Evolutionary conservation across 106 monocot genomes (phyloP).

Genomic region (Dendrobium officinale): DNA sequence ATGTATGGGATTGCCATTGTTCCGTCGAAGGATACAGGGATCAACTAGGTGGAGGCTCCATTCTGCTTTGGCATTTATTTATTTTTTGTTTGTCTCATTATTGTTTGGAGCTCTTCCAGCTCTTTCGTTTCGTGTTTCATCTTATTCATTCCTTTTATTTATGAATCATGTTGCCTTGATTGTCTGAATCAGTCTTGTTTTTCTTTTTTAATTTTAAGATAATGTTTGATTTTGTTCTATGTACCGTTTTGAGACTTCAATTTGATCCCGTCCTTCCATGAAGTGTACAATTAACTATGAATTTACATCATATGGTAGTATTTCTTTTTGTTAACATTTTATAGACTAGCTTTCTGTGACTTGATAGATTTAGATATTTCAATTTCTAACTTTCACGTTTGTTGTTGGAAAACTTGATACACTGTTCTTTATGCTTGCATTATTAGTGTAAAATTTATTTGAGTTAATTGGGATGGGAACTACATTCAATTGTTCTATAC

Average conservation of each 20-base stretch:
- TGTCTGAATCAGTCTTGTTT: background rate
- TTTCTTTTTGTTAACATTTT: background rate
- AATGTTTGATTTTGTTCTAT: background rate
- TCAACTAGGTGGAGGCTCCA: conserved; percentile 42
- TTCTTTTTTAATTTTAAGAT: background rate
- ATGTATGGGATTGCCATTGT: conserved; percentile 92
- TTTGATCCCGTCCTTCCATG: background rate
- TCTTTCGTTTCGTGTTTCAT: background rate
- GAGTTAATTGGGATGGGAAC: background rate
- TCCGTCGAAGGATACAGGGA: conserved; percentile 77
- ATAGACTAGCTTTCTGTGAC: background rate
- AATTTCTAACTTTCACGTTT: background rate
- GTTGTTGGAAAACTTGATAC: background rate
- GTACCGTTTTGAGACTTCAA: background rate
- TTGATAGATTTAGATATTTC: background rate
- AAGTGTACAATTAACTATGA: background rate
- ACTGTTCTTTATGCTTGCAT: background rate
- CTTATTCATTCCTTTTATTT: background rate
- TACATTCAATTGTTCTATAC: background rate
- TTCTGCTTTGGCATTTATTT: background rate
- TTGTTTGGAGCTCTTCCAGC: background rate
- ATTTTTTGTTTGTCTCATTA: background rate
- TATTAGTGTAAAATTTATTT: background rate
- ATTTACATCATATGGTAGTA: background rate
- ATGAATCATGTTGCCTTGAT: background rate